Conservation (phyloP, 1,284 basidiomycete genomes). For the Pisolithus thermaeus region DNA sequence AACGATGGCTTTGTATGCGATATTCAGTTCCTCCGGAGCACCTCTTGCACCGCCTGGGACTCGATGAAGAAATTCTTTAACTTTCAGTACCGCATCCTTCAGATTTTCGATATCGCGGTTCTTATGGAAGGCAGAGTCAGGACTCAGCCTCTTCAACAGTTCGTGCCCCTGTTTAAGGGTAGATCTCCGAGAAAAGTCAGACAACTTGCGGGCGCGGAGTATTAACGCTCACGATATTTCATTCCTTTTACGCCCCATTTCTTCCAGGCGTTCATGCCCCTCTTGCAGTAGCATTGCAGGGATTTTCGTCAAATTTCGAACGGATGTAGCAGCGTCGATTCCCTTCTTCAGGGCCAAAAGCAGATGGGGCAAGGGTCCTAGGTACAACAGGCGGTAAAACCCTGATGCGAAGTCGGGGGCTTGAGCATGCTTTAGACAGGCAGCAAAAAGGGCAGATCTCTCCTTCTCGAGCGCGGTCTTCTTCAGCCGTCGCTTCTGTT, state of each 20-base stretch:
- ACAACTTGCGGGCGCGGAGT: not conserved
- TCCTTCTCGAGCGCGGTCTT: constrained; percentile 23
- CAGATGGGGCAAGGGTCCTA: constrained; percentile 46
- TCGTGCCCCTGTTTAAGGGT: constrained; percentile 15
- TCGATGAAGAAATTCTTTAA: constrained; percentile 21
- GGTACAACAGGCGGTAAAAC: constrained; percentile 39
- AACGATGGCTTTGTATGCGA: constrained; percentile 30
- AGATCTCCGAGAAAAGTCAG: constrained; percentile 11
- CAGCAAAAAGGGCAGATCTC: constrained; percentile 25
- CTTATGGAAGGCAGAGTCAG: constrained; percentile 23
- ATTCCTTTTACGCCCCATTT: constrained; percentile 26
- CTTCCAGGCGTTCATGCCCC: constrained; percentile 30
- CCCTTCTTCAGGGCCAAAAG: constrained; percentile 40
- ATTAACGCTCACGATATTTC: constrained; percentile 25
- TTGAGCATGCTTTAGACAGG: constrained; percentile 29
- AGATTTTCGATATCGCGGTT: constrained; percentile 15
- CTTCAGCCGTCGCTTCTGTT: constrained; percentile 19
- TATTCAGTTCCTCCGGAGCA: constrained; percentile 23
- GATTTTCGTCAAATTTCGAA: constrained; percentile 31
- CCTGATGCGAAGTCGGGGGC: constrained; percentile 29
- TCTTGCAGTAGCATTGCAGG: constrained; percentile 23
- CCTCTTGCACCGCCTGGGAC: constrained; percentile 15
- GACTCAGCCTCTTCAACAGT: constrained; percentile 26
- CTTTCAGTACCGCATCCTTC: constrained; percentile 19
- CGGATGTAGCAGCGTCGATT: constrained; percentile 20